These are phyloP conservation scores for Butyriboletus loyo DNA, from an alignment of 768 basidiomycete species.

Conservation along the genomic window DNA sequence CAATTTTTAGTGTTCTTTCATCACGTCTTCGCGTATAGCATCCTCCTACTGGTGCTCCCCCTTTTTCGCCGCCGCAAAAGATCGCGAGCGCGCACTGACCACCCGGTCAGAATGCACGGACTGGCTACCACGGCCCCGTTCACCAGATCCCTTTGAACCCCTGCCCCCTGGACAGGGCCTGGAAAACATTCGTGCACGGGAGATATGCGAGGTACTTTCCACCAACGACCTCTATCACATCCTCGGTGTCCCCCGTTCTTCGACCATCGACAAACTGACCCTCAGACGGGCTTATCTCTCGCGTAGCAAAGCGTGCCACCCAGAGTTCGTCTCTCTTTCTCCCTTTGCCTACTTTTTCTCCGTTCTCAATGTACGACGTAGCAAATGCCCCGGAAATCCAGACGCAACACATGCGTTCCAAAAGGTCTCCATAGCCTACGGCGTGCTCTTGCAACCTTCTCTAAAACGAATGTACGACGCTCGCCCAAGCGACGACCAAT, in stretches of 20 bases:
- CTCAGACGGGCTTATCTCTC: conserved; percentile 75
- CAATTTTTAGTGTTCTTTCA: not conserved
- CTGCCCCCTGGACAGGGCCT: conserved; percentile 5
- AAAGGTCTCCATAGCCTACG: conserved; percentile 80
- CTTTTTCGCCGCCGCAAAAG: conserved; percentile 47
- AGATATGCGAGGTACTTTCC: conserved; percentile 47
- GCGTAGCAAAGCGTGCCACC: conserved; percentile 75
- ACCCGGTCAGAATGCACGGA: conserved; percentile 24
- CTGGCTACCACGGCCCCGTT: conserved; percentile 25
- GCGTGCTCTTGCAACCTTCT: conserved; percentile 71
- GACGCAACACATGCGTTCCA: conserved; percentile 84
- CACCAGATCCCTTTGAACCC: conserved; percentile 2
- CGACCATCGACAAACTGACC: conserved; percentile 53
- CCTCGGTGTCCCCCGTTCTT: conserved; percentile 56
- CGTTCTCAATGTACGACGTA: conserved; percentile 30
- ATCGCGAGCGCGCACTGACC: conserved; percentile 41
- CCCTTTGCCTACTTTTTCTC: not conserved
- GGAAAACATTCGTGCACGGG: conserved; percentile 10
- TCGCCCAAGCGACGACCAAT: conserved; percentile 39
- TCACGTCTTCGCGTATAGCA: conserved; percentile 34
- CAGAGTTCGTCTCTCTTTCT: conserved; percentile 63
- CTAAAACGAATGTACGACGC: conserved; percentile 68
- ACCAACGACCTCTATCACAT: conserved; percentile 71
- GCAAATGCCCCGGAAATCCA: conserved; percentile 75
- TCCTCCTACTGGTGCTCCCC: conserved; percentile 64